Base-by-base conservation (phyloP, 352 stramenopile species). In the Phytophthora boehmeriae region DNA sequence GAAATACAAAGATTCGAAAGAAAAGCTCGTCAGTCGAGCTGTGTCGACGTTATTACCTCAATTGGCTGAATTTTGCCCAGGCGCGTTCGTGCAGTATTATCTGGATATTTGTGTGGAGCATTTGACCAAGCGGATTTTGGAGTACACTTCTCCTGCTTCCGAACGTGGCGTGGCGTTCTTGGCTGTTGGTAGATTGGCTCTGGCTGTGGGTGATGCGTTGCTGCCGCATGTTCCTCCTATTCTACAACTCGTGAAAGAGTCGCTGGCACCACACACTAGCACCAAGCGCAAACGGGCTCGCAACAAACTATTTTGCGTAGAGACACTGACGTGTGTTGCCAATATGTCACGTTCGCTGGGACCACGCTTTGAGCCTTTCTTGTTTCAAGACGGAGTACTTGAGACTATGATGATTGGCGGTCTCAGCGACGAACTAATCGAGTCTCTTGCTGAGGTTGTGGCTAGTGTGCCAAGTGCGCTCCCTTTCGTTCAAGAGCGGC, bases 11-110 rank as follows among this genome's bases (percentile, higher is more conserved):
- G 81, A 97, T 46, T 76, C 82, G 14, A 97, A 97, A 57, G 80
- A 92, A 38, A 87, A 86, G 46, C 75, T 92, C 8, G 82, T 99
- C 43, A 95, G 71, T 30, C 81, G 84, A 2, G 82, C 81, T 0
- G 85, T 96, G 34, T 94, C 85, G 53, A 59, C 84, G 17, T 63
- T 99, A 8, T 76, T 99, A 17, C 97, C 97, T n/a, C 83, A 95
- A 35, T 75, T 99, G 17, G 97, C 97, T 0, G 74, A 86, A 22
- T 95, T 97, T 63, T 98, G 88, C 73, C 89, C 97, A 0, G 91
- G 96, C 46, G 83, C 92, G 6, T 99, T 98, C 67, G 88, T 97
- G 23, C 80, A 97, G 28, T 85, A 96, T 55, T 99, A 99, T 66
- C 63, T 99, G 17, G 78, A 92, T 19, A 68, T 85, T 4, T 83